Conservation (phyloP, 1,284 basidiomycete species). For the Xerocomus tenax region DNA sequence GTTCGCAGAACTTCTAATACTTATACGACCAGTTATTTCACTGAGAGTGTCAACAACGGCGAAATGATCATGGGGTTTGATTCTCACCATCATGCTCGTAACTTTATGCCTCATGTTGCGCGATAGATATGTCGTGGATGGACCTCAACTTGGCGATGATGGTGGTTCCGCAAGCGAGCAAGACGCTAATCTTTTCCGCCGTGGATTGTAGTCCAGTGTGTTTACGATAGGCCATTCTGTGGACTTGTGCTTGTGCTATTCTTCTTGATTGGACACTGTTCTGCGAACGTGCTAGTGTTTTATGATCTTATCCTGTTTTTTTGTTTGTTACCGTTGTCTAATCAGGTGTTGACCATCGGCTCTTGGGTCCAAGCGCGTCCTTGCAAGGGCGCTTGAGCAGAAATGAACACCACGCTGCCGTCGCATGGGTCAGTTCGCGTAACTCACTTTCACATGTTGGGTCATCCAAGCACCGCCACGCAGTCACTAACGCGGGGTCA, state of each 20-base stretch:
- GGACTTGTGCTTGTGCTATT: slow-evolving; percentile 5
- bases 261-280: slow-evolving; percentile 6
- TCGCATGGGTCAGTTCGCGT: background rate
- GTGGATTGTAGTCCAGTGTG: slow-evolving; percentile 9
- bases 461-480: background rate
- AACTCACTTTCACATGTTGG: too few relatives aligned
- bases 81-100: slow-evolving; percentile 10
- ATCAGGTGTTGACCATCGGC: background rate
- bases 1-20: slow-evolving; percentile 3
- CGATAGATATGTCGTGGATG: slow-evolving; percentile 13
- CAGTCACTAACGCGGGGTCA: background rate
- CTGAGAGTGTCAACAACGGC: background rate
- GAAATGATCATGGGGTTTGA: slow-evolving; percentile 13
- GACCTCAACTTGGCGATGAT: background rate
- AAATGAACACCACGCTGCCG: slow-evolving; percentile 20
- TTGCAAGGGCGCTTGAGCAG: slow-evolving; percentile 8
- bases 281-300: background rate
- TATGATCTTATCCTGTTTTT: slow-evolving; percentile 2
- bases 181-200: background rate
- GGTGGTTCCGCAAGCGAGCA: slow-evolving; percentile 1
- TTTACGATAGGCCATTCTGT: background rate
- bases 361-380: background rate
- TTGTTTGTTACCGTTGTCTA: slow-evolving; percentile 3
- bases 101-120: slow-evolving; percentile 14
- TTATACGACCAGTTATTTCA: slow-evolving; percentile 9